phyloP scores from a whole-genome alignment of 106 monocot species.

The Cymbidium sinense region DNA sequence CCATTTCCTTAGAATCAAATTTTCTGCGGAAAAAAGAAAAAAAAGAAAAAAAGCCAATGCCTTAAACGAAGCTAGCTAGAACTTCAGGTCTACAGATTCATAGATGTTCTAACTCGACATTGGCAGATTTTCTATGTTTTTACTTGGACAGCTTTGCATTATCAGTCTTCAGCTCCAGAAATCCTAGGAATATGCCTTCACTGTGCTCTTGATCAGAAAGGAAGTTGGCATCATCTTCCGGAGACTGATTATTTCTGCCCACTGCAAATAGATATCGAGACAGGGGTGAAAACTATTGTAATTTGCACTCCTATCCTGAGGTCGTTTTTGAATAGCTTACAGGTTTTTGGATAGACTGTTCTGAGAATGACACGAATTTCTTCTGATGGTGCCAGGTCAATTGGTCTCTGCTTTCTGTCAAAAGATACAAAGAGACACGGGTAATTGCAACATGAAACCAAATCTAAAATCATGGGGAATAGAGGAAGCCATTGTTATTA shows the following conservation, averaged over 20 bases:
- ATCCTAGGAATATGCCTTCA: background rate
- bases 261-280: background rate
- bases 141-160: background rate
- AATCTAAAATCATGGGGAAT: background rate
- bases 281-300: background rate
- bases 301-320: background rate
- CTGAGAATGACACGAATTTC: constrained; percentile 31
- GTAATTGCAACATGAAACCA: background rate
- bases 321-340: constrained; percentile 8
- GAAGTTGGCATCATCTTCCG: background rate
- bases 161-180: background rate
- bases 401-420: constrained; percentile 25
- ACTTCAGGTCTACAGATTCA: background rate
- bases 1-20: background rate
- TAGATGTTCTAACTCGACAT: background rate
- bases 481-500: background rate
- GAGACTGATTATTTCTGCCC: background rate
- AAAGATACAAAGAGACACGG: background rate
- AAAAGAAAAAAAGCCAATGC: background rate
- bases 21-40: background rate
- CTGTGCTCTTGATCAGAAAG: background rate
- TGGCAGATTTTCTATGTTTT: background rate
- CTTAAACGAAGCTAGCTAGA: background rate
- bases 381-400: constrained; percentile 29
- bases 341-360: background rate